These are phyloP conservation scores for Physcia stellaris DNA, from an alignment of 495 filamentous ascomycete species.

Conservation along the genomic window DNA sequence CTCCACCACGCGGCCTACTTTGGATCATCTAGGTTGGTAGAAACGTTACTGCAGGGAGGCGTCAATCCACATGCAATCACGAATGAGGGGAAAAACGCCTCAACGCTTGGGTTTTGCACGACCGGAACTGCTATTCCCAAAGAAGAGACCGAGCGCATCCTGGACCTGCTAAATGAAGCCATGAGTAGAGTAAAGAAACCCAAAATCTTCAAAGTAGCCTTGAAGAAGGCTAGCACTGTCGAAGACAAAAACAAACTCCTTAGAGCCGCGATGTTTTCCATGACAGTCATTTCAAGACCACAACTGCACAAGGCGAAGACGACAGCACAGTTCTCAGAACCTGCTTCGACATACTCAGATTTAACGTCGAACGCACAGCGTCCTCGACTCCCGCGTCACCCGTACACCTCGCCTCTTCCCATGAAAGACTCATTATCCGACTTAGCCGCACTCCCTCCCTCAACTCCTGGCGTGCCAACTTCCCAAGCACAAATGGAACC, in stretches of 20 bases:
- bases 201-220: slow-evolving; percentile 1
- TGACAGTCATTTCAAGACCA: not conserved
- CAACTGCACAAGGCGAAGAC: slow-evolving; percentile 1
- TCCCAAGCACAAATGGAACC: not conserved
- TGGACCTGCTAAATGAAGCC: slow-evolving; percentile 1
- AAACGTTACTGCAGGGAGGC: slow-evolving; percentile 8
- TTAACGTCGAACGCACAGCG: not conserved
- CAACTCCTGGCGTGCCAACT: slow-evolving; percentile 17
- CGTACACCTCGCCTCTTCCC: not conserved
- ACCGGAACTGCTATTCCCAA: not conserved
- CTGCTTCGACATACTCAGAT: not conserved
- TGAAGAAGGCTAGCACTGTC: slow-evolving; percentile 2
- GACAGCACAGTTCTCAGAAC: not conserved
- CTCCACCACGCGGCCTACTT: slow-evolving; percentile 15
- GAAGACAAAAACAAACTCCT: slow-evolving; percentile 4
- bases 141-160: slow-evolving; percentile 1
- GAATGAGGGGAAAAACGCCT: slow-evolving; percentile 3
- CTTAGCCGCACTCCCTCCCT: not conserved
- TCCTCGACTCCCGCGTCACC: not conserved
- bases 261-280: slow-evolving; percentile 2
- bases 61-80: slow-evolving; percentile 1
- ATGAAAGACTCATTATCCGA: not conserved
- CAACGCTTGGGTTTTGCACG: not conserved
- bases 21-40: slow-evolving; percentile 9
- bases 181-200: not conserved